Evolutionary conservation across 2,329 filamentous ascomycete species (phyloP).

Genomic region (Pestalotiopsis sp.): DNA sequence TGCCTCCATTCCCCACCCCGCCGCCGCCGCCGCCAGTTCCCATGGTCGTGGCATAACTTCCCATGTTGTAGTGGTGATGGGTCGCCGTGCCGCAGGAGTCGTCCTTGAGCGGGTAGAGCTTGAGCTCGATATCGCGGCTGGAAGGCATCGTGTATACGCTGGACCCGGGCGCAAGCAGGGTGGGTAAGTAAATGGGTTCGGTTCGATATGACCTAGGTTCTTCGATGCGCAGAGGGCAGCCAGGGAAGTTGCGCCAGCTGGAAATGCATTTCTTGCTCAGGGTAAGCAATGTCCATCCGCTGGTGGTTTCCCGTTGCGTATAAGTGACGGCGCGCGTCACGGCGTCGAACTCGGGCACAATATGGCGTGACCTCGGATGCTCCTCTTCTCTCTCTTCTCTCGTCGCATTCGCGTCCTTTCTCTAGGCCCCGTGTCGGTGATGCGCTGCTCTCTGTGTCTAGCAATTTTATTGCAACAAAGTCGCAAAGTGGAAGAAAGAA

Average conservation of each 20-base stretch:
- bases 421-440: no score
- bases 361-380: slow-evolving; percentile 6
- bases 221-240: neutral
- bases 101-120: slow-evolving; percentile 10
- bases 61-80: slow-evolving; percentile 6
- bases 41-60: slow-evolving; percentile 3
- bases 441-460: no score
- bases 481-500: neutral
- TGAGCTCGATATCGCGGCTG: slow-evolving; percentile 12
- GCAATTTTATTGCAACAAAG: neutral
- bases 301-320: no score
- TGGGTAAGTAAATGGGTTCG: neutral
- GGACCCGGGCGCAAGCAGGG: neutral
- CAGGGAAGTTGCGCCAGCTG: neutral
- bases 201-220: neutral
- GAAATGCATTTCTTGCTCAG: slow-evolving; percentile 3
- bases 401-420: no score
- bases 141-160: slow-evolving; percentile 5
- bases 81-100: slow-evolving; percentile 7
- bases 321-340: neutral
- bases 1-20: slow-evolving; percentile 43
- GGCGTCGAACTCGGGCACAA: neutral
- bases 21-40: slow-evolving; percentile 17
- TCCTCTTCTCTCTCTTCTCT: no score
- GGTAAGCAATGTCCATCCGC: no score